Base-by-base conservation (phyloP, 1,284 basidiomycete genomes). In the Phellopilus nigrolimitatus region DNA sequence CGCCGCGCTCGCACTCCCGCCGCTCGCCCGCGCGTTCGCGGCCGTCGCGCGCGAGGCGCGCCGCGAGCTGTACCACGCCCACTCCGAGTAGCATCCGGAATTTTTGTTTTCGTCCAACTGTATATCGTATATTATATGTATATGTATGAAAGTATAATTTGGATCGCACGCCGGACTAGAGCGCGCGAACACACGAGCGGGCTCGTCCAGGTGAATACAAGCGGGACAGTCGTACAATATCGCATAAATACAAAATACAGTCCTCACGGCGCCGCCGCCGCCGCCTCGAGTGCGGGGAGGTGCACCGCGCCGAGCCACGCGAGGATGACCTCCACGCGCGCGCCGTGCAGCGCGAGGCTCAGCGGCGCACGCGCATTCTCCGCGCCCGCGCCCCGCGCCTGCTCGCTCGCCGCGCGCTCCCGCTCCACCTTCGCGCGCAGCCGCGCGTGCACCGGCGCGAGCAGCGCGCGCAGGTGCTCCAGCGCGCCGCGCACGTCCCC, bases 251-350 rank as follows among this genome's bases (percentile, higher is more conserved):
- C n/a, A n/a, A n/a, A n/a, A n/a, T n/a, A n/a, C n/a, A n/a, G n/a
- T n/a, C n/a, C n/a, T n/a, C n/a, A n/a, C n/a, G n/a, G n/a, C n/a
- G n/a, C n/a, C n/a, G n/a, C 72, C 15, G 68, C 73, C 49, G 67
- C 68, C 25, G 59, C 58, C 51, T 88, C 87, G 59, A 88, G 64
- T 60, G 86, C 84, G 7, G 77, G 78, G 37, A 91, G 64, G 71
- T 87, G 81, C 49, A 88, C 82, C 13, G 84, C 86, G 17, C 74
- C 84, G 53, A 91, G 67, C 87, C 87, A 91, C 38, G 88, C 88
- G 53, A 91, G 71, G 39, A 89, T 74, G 52, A 91, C 74, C 66
- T 91, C 88, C 41, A 91, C 88, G 4, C 88, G 75, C 34, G 88
- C 87, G 0, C 88, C 88, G 66, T 89, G 85, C 56, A 91, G 68